Base-by-base conservation (phyloP, 2,329 filamentous ascomycete genomes). In the Knufia fluminis region DNA sequence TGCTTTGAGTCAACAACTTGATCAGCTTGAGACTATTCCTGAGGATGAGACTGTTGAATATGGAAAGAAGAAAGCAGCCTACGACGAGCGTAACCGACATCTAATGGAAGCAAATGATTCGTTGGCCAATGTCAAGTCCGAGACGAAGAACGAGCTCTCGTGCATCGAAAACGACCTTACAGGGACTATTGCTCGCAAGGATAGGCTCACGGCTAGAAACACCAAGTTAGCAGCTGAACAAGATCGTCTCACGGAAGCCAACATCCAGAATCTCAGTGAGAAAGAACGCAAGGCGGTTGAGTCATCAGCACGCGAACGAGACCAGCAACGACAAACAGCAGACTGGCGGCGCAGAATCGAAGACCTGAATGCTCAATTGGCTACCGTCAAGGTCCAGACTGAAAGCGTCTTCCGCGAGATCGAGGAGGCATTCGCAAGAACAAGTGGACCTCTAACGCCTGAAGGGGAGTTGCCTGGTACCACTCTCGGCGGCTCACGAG, bases 221-320 rank as follows among this genome's bases (percentile, higher is more conserved):
- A 69, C 70, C 32, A 76, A 79, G 58, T 71, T 82, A 47, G 76
- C 75, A 44, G 77, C 81, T 58, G 79, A 83, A 63, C 73, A 80
- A 58, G 77, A 81, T 50, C 72, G 76, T 48, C 75, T 82, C 49
- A 68, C 74, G 32, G 71, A 73, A 35, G 77, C 77, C 60, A 80
- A 80, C 57, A 69, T 68, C n/a, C 74, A 79, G 57, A 75, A 73
- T 6, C 68, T 76, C 46, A 75, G 76, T 46, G 75, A 76, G 56
- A 72, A 76, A 59, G 75, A 73, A 55, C 68, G 70, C 26, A 70
- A 68, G 42, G 68, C 70, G 28, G 71, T 70, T 1, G 70, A 73
- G 52, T 69, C 71, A 44, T 65, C 66, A 49, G 68, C 69, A 17
- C 64, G 67, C 52, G 70, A 72, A 51, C 62, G 67, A 51, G 71